Base-by-base conservation (phyloP, 2,329 filamentous ascomycete genomes). In the Apiospora saccharicola region DNA sequence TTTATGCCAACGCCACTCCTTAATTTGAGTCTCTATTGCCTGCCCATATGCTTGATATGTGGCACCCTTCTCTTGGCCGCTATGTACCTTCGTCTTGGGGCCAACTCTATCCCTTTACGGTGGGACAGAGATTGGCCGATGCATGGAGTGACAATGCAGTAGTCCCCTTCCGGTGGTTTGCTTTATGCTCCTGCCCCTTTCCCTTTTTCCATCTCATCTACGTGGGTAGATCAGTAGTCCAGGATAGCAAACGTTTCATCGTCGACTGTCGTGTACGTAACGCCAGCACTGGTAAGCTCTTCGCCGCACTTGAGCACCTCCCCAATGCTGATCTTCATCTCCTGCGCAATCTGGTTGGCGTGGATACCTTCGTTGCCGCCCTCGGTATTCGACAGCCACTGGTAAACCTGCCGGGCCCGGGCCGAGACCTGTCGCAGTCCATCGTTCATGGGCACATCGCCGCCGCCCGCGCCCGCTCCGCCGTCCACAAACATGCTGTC, bases 201-300 rank as follows among this genome's bases (percentile, higher is more conserved):
- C 7, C 22, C 22, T 19, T 4, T 14, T 4, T 41, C 2, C 24
- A 51, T 57, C 16, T 19, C 19, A 37, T 14, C n/a, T 26, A 10
- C 41, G 41, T 46, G 4, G 14, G 7, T 30, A 46, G 30, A 68
- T 68, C 67, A 44, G 41, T 41, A 90, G 73, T 97, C 94, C 73
- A 98, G 85, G 75, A 97, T 86, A 61, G 94, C 94, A 92, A 94
- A 98, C 0, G 96, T 98, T 82, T 94, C 89, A 79, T 98, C 96
- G 83, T 98, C 95, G 8, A 97, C 89, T 13, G 97, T 99, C 41
- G 94, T 94, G 84, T 94, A 99, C 75, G 98, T 94, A 77, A 94
- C 80, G 43, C 95, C 94, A 71, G 90, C 84, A 2, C 86, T 86
- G 61, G 94, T 82, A 79, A 99, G 83, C 83, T 98, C 95, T 77